Evolutionary conservation across 495 filamentous ascomycete genomes (phyloP).

Genomic region (Cladorrhinum samala): DNA sequence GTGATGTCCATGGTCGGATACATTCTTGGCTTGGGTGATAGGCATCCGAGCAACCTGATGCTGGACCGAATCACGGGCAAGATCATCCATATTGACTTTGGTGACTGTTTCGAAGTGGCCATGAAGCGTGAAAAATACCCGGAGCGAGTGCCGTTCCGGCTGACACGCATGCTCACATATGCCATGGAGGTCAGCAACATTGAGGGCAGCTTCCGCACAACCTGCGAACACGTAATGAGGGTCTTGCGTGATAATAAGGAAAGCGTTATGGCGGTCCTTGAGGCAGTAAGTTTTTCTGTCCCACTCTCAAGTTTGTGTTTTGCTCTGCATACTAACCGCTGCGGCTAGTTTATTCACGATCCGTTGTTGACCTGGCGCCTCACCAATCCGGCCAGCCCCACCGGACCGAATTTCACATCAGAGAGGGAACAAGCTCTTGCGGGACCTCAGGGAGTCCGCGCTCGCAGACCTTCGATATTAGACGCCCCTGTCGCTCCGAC

Average conservation of each 20-base stretch:
- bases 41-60: constrained; percentile 96
- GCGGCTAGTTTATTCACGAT: constrained; percentile 84
- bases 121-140: constrained; percentile 99
- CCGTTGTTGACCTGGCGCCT: constrained; percentile 96
- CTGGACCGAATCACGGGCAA: constrained; percentile 91
- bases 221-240: constrained; percentile 97
- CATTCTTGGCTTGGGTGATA: constrained; percentile 91
- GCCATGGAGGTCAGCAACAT: constrained; percentile 99
- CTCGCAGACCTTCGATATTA: constrained; percentile 65
- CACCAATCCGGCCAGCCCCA: constrained; percentile 73
- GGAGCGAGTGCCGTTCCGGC: constrained; percentile 91
- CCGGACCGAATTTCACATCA: constrained; percentile 69
- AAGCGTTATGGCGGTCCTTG: constrained; percentile 93
- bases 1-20: constrained; percentile 99
- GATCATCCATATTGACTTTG: constrained; percentile 97
- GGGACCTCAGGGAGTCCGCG: constrained; percentile 34
- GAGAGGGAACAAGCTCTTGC: constrained; percentile 55
- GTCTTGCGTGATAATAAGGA: constrained; percentile 96
- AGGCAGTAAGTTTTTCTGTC: constrained; percentile 65
- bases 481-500: constrained; percentile 52
- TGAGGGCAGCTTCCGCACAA: constrained; percentile 94
- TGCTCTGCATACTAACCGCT: constrained; percentile 13
- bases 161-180: constrained; percentile 97
- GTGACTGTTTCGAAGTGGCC: constrained; percentile 98
- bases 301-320: neutral